phyloP scores from a whole-genome alignment of 371 early-diverging fungal genomes.

The Cokeromyces recurvatus region DNA sequence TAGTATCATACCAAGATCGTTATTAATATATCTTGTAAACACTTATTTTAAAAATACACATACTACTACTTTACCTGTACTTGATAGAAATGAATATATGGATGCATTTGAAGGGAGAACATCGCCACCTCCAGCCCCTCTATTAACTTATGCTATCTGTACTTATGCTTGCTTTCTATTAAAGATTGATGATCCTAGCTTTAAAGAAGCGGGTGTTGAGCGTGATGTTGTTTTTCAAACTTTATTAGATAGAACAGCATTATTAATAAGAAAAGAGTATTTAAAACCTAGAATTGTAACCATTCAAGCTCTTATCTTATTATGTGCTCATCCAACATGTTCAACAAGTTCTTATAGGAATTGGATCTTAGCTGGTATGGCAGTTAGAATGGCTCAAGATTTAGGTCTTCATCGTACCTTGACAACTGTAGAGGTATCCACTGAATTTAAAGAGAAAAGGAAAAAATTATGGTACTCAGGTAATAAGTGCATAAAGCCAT shows the following conservation, averaged over 20 bases:
- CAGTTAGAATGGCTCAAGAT: constrained; percentile 45
- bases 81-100: constrained; percentile 31
- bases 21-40: constrained; percentile 21
- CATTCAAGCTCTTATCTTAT: constrained; percentile 37
- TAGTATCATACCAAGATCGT: constrained; percentile 21
- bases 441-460: constrained; percentile 12
- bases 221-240: constrained; percentile 28
- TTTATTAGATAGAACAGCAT: constrained; percentile 22
- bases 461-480: constrained; percentile 30
- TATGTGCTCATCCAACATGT: constrained; percentile 34
- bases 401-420: constrained; percentile 31
- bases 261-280: constrained; percentile 27
- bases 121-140: constrained; percentile 24
- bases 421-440: constrained; percentile 11
- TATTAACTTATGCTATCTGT: constrained; percentile 37
- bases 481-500: too few relatives aligned
- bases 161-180: constrained; percentile 30
- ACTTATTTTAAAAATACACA: constrained; percentile 13
- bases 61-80: constrained; percentile 30
- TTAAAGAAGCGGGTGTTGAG: constrained; percentile 17
- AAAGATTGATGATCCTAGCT: constrained; percentile 19
- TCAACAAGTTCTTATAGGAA: constrained; percentile 28
- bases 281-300: constrained; percentile 31
- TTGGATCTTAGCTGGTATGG: constrained; percentile 47
- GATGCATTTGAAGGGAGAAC: constrained; percentile 30